Evolutionary conservation across 257 asterid species (phyloP).

Genomic region (Perilla frutescens): DNA sequence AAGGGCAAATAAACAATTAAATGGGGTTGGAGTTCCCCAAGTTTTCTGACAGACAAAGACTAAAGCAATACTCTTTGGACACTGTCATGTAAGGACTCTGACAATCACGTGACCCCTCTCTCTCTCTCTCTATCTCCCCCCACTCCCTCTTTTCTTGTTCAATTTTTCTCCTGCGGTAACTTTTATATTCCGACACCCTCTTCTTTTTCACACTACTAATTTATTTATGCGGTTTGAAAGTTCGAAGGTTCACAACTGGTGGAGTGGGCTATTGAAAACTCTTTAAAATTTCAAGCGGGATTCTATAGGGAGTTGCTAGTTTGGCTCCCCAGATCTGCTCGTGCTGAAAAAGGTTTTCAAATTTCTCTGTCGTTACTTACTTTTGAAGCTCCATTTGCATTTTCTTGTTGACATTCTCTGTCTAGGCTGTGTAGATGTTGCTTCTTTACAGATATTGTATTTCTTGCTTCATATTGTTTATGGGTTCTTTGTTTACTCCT

Average conservation of each 20-base stretch:
- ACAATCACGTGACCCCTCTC: constrained; percentile 77
- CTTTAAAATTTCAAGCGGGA: constrained; percentile 26
- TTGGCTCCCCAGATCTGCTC: constrained; percentile 45
- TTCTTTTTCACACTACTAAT: constrained; percentile 25
- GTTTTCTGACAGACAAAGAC: constrained; percentile 47
- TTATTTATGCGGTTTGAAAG: constrained; percentile 13
- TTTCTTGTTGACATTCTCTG: constrained; percentile 2
- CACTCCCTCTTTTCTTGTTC: constrained; percentile 40
- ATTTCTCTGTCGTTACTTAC: neutral
- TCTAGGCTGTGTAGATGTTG: neutral
- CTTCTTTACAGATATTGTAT: neutral
- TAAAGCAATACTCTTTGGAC: constrained; percentile 42
- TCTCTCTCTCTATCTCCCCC: constrained; percentile 13
- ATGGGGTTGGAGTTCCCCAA: constrained; percentile 36
- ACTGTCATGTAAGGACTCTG: constrained; percentile 49
- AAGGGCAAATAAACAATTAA: neutral
- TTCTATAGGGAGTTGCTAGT: constrained; percentile 22
- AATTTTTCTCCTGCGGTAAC: constrained; percentile 29
- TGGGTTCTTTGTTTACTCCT: neutral
- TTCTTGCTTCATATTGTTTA: neutral
- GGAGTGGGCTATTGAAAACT: constrained; percentile 18
- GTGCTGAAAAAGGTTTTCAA: constrained; percentile 29
- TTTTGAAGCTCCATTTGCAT: constrained; percentile 8
- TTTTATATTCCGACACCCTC: constrained; percentile 35
- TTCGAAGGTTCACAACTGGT: constrained; percentile 16